Evolutionary conservation across 2,329 filamentous ascomycete species (phyloP).

Genomic region (Alternaria sp.): DNA sequence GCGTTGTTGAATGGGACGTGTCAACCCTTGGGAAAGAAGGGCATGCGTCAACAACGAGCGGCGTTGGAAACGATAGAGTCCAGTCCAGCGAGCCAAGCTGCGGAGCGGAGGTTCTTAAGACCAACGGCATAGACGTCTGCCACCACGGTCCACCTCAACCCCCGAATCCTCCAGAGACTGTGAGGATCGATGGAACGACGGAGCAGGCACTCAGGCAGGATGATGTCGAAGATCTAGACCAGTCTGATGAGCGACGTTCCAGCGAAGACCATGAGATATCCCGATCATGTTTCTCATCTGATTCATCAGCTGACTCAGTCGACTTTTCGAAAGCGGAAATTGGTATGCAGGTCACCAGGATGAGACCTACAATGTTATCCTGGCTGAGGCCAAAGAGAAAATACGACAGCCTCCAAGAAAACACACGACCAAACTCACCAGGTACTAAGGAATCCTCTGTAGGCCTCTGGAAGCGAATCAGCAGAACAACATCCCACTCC

Average conservation of each 20-base stretch:
- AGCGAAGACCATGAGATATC: not conserved
- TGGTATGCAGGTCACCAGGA: not conserved
- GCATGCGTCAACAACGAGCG: not conserved
- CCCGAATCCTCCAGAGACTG: not conserved
- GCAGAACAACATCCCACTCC: not conserved
- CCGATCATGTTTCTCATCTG: constrained; percentile 5
- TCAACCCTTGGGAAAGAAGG: not conserved
- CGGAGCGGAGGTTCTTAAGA: not conserved
- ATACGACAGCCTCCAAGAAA: not conserved
- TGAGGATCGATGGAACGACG: not conserved
- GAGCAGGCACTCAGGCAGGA: not conserved
- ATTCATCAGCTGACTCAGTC: not conserved
- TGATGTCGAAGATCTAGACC: not conserved
- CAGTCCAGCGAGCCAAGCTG: not conserved
- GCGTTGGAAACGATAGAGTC: not conserved
- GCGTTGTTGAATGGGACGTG: not conserved
- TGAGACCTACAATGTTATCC: not conserved
- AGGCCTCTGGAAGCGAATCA: not conserved
- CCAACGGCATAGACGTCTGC: not conserved
- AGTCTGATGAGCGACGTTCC: not conserved
- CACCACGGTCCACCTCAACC: not conserved
- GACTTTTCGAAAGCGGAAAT: not conserved
- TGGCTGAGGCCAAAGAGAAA: constrained; percentile 1
- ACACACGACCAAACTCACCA: not conserved
- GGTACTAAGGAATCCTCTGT: not conserved